Evolutionary conservation across 73 alveolate species (phyloP), one percentile per base, ranked within the genome.

Genomic region (Blepharisma stoltei): DNA sequence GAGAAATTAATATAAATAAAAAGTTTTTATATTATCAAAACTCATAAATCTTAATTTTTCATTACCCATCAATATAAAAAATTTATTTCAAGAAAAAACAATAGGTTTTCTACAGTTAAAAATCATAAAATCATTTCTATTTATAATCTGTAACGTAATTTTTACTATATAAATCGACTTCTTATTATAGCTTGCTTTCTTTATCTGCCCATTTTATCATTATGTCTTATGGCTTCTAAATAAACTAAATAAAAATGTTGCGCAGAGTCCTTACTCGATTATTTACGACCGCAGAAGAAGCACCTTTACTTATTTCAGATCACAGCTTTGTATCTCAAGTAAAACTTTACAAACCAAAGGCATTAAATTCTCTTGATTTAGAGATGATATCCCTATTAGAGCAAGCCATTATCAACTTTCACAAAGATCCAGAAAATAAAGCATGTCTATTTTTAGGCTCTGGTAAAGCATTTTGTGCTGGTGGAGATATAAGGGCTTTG

Each of bases 401-500:
- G 43, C 48, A 55, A 25, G 73, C 78, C 65, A 60, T 90, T 8
- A 83, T 76, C 68, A 25, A 78, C 9, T 90, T 92, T 90, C 0
- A 67, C 11, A 3, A 6, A n/a, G 53, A 54, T 32, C 25, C 55
- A 82, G 14, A 50, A 52, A 18, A 89, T 93, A n/a, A 54, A 92
- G 45, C 93, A 84, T 25, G 89, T 91, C 9, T 54, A 85, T 70
- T 82, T 92, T 21, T 54, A 79, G 9, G 93, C 97, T 76, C 97
- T 6, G 97, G 93, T 46, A 89, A 92, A 66, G 96, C 97, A 14
- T 92, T 94, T 80, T 94, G 99, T 85, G 97, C 99, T 14, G 99
- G 99, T 7, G 99, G 99, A 38, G 97, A 94, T 66, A 81, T 94
- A 14, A 80, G 79, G 23, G 50, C 86, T 14, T 81, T 92, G 37